phyloP scores from a whole-genome alignment of 2,329 filamentous ascomycete genomes.

The Purpureocillium takamizusanense region DNA sequence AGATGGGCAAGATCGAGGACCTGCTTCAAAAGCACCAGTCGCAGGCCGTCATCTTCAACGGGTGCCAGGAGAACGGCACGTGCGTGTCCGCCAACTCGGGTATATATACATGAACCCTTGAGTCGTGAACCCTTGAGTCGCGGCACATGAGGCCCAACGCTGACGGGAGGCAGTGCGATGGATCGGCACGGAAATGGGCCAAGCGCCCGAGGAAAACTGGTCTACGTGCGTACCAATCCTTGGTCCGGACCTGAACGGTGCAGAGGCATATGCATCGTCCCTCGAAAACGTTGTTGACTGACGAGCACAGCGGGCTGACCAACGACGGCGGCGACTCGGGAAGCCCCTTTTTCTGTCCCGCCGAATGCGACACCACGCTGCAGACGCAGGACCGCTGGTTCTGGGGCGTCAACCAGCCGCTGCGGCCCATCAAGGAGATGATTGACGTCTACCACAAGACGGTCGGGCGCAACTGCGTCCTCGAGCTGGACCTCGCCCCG shows the following conservation, averaged over 20 bases:
- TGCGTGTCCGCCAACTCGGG: constrained; percentile 11
- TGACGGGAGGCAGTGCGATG: constrained; percentile 9
- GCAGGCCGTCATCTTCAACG: constrained; percentile 13
- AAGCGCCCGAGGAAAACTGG: constrained; percentile 14
- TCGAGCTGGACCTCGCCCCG: constrained; percentile 14
- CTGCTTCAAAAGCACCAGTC: constrained; percentile 12
- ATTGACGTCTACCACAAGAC: constrained; percentile 15
- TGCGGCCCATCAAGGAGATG: constrained; percentile 12
- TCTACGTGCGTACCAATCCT: constrained; percentile 13
- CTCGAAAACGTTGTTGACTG: too few relatives aligned
- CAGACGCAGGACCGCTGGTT: constrained; percentile 15
- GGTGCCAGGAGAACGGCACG: constrained; percentile 12
- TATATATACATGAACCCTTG: not conserved
- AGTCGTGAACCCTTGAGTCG: too few relatives aligned
- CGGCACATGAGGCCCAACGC: not conserved
- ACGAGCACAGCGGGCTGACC: constrained; percentile 3
- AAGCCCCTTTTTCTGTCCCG: constrained; percentile 12
- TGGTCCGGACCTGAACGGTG: too few relatives aligned
- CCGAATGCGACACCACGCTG: constrained; percentile 15
- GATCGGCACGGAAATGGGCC: constrained; percentile 13
- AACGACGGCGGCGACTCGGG: constrained; percentile 12
- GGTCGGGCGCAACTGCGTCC: constrained; percentile 15
- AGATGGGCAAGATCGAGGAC: constrained; percentile 10
- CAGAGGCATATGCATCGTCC: too few relatives aligned
- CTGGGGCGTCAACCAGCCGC: constrained; percentile 11